Evolutionary conservation across 768 basidiomycete species (phyloP).

Genomic region (Agaricus bisporus): DNA sequence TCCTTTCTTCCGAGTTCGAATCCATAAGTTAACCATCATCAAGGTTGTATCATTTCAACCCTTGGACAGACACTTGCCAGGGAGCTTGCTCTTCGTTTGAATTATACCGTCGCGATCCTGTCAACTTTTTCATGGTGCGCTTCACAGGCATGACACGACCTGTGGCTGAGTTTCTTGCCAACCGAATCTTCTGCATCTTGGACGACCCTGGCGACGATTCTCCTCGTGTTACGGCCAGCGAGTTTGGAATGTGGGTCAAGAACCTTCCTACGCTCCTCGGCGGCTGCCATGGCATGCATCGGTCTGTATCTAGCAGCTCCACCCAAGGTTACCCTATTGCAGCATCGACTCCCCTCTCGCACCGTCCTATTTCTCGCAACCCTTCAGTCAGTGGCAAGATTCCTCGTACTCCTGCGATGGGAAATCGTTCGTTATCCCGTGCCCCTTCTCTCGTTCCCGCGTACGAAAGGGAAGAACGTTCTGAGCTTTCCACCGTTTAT

Average conservation of each 20-base stretch:
- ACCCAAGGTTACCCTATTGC: constrained; percentile 61
- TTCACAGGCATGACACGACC: constrained; percentile 85
- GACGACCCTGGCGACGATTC: constrained; percentile 59
- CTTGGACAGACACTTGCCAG: constrained; percentile 92
- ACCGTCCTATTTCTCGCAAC: constrained; percentile 66
- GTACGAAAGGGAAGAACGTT: constrained; percentile 34
- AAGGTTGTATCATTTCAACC: constrained; percentile 96
- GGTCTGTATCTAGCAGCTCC: constrained; percentile 55
- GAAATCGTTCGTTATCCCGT: constrained; percentile 52
- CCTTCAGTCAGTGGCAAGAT: constrained; percentile 40
- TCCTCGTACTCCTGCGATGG: constrained; percentile 47
- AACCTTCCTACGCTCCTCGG: constrained; percentile 73
- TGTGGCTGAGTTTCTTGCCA: constrained; percentile 85
- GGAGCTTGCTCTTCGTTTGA: constrained; percentile 80
- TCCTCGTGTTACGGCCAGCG: constrained; percentile 67
- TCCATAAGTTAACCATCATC: constrained; percentile 5
- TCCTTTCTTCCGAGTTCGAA: constrained; percentile 5
- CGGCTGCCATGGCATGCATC: constrained; percentile 42
- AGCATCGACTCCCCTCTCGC: constrained; percentile 56
- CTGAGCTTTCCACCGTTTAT: constrained; percentile 48
- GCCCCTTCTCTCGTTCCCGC: constrained; percentile 56
- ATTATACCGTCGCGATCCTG: constrained; percentile 69
- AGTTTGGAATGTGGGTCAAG: constrained; percentile 83
- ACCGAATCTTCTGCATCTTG: constrained; percentile 78
- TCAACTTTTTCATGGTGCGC: constrained; percentile 82